Evolutionary conservation across 1,284 basidiomycete genomes (phyloP).

Genomic region (Trichosporon coremiiforme): DNA sequence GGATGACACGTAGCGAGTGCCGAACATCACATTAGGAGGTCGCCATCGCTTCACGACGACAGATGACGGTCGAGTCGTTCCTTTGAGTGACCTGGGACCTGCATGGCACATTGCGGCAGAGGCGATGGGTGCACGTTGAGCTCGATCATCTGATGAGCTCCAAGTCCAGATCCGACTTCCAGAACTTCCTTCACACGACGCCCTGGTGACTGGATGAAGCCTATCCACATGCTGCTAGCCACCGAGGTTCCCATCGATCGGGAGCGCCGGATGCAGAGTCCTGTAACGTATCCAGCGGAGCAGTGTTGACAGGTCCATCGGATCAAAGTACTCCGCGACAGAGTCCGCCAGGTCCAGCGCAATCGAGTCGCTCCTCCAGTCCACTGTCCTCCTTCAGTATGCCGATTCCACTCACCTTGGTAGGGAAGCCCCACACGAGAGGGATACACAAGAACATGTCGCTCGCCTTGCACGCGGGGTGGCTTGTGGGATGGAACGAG

Average conservation of each 20-base stretch:
- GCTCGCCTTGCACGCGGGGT: not conserved
- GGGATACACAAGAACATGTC: conserved; percentile 13
- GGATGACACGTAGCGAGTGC: not conserved
- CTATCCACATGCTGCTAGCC: not conserved
- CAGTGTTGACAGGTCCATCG: not conserved
- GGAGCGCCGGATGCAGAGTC: not conserved
- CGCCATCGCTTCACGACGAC: not conserved
- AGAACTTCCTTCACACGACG: not conserved
- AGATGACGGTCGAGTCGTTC: not conserved
- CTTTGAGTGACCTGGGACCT: not conserved
- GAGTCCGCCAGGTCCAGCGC: not conserved
- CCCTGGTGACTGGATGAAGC: not conserved
- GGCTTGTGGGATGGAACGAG: not conserved
- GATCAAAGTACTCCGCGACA: not conserved
- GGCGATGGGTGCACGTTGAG: not conserved
- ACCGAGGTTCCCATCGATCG: not conserved
- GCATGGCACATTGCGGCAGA: not conserved
- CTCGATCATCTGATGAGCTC: not conserved
- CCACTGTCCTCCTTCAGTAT: not conserved
- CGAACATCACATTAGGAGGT: too few relatives aligned
- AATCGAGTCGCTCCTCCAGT: conserved; percentile 2
- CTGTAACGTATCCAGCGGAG: not conserved
- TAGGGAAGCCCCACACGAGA: conserved; percentile 17
- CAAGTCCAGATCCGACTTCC: not conserved
- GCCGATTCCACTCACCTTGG: conserved; percentile 3